These are phyloP conservation scores for Acer campestre DNA, from an alignment of 345 rosid genomes.

Conservation along the genomic window DNA sequence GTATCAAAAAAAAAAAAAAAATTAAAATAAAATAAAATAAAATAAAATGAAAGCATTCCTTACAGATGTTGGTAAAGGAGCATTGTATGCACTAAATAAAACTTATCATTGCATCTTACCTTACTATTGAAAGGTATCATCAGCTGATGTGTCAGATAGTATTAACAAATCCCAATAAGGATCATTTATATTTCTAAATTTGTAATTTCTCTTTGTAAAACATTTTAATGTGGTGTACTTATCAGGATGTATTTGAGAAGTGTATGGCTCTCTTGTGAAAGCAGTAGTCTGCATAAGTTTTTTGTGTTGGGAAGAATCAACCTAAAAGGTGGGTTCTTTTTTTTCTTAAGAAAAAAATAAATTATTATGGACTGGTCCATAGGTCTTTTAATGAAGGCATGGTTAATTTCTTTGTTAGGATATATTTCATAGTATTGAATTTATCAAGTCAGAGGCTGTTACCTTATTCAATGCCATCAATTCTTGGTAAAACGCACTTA, in stretches of 20 bases:
- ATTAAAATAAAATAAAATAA: too few species aligned
- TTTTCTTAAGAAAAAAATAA: background rate
- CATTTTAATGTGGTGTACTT: background rate
- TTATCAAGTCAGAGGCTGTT: background rate
- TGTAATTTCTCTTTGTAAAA: background rate
- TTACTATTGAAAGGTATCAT: background rate
- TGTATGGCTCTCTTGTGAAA: background rate
- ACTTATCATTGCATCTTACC: background rate
- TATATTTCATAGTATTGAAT: background rate
- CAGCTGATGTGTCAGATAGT: background rate
- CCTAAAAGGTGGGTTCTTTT: background rate
- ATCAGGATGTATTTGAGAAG: background rate
- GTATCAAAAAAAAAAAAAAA: background rate
- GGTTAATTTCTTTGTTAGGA: background rate
- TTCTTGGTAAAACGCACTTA: background rate
- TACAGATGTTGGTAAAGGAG: background rate
- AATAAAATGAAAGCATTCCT: background rate
- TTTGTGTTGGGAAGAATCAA: background rate
- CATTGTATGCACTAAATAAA: slow-evolving; percentile 2
- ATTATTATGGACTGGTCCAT: background rate
- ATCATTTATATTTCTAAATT: background rate
- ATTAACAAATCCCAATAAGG: background rate
- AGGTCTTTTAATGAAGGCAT: background rate
- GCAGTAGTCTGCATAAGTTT: background rate
- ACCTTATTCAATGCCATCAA: background rate